Evolutionary conservation across 2,329 filamentous ascomycete species (phyloP).

Genomic region (Fusarium staphyleae): DNA sequence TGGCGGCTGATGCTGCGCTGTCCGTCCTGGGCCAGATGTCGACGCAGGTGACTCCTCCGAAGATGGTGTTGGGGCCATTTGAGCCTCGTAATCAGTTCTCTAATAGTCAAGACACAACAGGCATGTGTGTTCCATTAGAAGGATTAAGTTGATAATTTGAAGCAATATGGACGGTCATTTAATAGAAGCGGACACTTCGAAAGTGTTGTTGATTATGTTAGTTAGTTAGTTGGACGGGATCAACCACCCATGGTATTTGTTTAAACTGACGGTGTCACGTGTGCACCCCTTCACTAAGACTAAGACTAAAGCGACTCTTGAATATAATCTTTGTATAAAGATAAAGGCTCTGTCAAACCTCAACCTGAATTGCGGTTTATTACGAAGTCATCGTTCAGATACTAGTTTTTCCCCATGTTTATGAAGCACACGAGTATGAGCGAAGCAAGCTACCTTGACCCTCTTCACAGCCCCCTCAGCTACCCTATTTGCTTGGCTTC

Average conservation of each 20-base stretch:
- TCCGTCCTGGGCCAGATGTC: slow-evolving; percentile 31
- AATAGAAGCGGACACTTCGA: not conserved
- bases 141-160: not conserved
- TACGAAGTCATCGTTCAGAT: no score
- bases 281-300: slow-evolving; percentile 8
- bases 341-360: no score
- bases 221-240: not conserved
- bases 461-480: no score
- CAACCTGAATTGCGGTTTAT: no score
- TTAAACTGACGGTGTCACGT: slow-evolving; percentile 40
- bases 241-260: slow-evolving; percentile 1
- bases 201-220: no score
- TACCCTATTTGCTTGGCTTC: slow-evolving; percentile 34
- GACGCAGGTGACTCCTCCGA: slow-evolving; percentile 41
- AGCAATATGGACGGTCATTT: slow-evolving; percentile 5
- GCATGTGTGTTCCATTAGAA: slow-evolving; percentile 8
- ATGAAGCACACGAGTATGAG: no score
- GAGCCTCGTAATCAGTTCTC: slow-evolving; percentile 9
- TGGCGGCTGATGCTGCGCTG: slow-evolving; percentile 23
- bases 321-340: no score
- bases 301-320: not conserved
- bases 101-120: slow-evolving; percentile 3
- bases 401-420: no score
- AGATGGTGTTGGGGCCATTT: slow-evolving; percentile 45
- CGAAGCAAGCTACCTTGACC: no score